phyloP scores from a whole-genome alignment of 2,329 filamentous ascomycete genomes.

The Akanthomyces uredinophilus region DNA sequence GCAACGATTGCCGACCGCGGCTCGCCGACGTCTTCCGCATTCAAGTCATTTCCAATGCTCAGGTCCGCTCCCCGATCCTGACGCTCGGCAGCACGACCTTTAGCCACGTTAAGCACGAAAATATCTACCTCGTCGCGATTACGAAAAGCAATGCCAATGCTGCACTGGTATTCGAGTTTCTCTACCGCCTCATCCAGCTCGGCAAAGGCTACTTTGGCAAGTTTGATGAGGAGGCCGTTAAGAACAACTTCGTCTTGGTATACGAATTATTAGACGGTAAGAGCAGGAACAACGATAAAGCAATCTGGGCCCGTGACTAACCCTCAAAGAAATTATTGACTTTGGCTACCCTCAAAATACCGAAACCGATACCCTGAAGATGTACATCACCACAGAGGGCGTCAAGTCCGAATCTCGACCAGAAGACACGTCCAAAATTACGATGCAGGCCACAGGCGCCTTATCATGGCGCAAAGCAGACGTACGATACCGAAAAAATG shows the following conservation, averaged over 20 bases:
- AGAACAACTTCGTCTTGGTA: constrained; percentile 99
- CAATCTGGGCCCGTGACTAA: neutral
- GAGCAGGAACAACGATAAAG: neutral
- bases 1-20: constrained; percentile 94
- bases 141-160: constrained; percentile 99
- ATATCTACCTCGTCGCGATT: constrained; percentile 95
- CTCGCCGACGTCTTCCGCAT: constrained; percentile 99
- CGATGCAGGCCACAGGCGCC: constrained; percentile 97
- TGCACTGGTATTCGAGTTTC: constrained; percentile 94
- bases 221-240: constrained; percentile 98
- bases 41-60: constrained; percentile 96
- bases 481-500: constrained; percentile 99
- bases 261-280: constrained; percentile 92
- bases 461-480: constrained; percentile 95
- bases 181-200: constrained; percentile 85
- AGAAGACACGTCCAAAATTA: constrained; percentile 96
- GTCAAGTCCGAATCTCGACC: constrained; percentile 84
- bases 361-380: constrained; percentile 96
- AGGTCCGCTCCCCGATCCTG: constrained; percentile 94
- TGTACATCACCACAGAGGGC: constrained; percentile 99
- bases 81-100: constrained; percentile 97
- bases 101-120: constrained; percentile 99
- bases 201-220: constrained; percentile 97
- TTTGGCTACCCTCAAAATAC: constrained; percentile 99
- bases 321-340: constrained; percentile 78